Evolutionary conservation across 2,329 filamentous ascomycete genomes (phyloP).

Genomic region (Colletotrichum theobromicola): DNA sequence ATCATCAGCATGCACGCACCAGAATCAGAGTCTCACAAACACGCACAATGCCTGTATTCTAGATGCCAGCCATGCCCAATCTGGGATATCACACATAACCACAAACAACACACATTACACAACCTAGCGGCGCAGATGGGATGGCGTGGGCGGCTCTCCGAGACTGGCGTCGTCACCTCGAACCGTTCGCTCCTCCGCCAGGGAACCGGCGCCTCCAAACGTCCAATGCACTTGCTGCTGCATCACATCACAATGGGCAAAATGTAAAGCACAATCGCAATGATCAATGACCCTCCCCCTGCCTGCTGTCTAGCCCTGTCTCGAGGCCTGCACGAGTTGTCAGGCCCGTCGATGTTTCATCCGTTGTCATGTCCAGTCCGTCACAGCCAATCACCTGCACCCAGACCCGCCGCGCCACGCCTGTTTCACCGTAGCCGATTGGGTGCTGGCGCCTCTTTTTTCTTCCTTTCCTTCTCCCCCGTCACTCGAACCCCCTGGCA

Average conservation of each 20-base stretch:
- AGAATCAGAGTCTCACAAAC: neutral
- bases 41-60: neutral
- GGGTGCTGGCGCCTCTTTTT: neutral
- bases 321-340: conserved; percentile 18
- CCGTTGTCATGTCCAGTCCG: neutral
- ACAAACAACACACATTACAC: neutral
- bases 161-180: neutral
- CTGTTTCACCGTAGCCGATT: conserved; percentile 17
- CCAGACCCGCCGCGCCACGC: neutral
- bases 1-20: neutral
- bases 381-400: neutral
- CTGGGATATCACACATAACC: neutral
- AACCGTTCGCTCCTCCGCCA: neutral
- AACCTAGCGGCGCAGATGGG: neutral
- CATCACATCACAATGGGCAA: neutral
- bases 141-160: neutral
- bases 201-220: neutral
- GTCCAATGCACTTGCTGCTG: neutral
- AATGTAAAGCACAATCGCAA: neutral
- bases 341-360: conserved; percentile 17
- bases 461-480: neutral
- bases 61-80: neutral
- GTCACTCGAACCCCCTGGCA: neutral
- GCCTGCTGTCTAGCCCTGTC: neutral
- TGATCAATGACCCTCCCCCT: neutral